Conservation (phyloP, 305 asterid species). For the Plantago lanceolata region DNA sequence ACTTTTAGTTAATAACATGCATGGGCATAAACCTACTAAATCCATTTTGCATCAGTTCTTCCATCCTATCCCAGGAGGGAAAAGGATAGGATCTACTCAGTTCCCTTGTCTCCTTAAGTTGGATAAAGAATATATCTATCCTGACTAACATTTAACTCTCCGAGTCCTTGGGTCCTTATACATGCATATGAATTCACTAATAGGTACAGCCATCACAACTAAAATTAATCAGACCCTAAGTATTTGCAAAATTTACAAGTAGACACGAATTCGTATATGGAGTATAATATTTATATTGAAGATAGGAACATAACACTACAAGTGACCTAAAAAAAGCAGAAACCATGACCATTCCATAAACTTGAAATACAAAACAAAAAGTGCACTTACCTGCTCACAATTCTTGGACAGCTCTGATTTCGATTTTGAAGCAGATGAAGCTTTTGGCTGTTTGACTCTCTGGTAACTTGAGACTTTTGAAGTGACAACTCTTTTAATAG, state of each 20-base stretch:
- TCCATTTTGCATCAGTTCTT: no score
- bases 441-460: slow-evolving; percentile 37
- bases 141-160: no score
- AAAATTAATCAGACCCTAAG: neutral
- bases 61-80: no score
- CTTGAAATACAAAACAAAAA: neutral
- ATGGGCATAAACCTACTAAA: no score
- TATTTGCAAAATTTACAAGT: neutral
- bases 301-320: neutral
- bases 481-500: slow-evolving; percentile 53
- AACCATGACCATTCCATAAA: neutral
- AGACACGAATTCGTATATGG: neutral
- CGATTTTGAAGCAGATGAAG: slow-evolving; percentile 48
- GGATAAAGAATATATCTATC: no score
- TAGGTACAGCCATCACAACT: no score
- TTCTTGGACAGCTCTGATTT: slow-evolving; percentile 51
- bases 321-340: neutral
- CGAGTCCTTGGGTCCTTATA: no score
- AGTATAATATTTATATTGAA: neutral
- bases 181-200: no score
- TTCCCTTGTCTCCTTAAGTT: no score
- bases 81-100: no score
- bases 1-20: no score
- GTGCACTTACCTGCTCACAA: slow-evolving; percentile 48
- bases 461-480: slow-evolving; percentile 47